Conservation (phyloP, 768 basidiomycete species). For the Leccinum subgranulosum region DNA sequence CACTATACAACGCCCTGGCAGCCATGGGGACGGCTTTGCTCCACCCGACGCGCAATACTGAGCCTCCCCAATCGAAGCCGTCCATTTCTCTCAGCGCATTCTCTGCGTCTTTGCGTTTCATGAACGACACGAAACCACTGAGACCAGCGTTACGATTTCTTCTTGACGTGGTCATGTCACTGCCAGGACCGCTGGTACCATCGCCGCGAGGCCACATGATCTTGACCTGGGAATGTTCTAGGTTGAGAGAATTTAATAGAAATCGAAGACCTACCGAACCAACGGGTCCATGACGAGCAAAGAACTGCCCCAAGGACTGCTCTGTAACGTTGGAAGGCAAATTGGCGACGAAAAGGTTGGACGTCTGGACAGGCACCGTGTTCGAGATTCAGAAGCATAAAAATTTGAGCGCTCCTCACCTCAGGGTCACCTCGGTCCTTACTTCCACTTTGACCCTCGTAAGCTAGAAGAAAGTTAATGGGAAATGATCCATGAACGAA, state of each 20-base stretch:
- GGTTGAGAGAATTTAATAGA: background rate
- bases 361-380: constrained; percentile 53
- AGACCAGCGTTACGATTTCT: constrained; percentile 72
- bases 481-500: background rate
- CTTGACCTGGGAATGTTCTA: constrained; percentile 61
- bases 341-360: constrained; percentile 95
- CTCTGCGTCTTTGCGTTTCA: constrained; percentile 92
- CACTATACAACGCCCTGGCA: constrained; percentile 77
- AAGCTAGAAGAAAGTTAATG: constrained; percentile 44
- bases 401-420: constrained; percentile 39
- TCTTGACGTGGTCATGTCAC: constrained; percentile 72
- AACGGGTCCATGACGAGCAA: constrained; percentile 89
- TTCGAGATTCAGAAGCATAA: background rate
- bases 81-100: constrained; percentile 85
- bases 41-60: constrained; percentile 86
- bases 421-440: constrained; percentile 87
- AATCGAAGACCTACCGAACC: constrained; percentile 61
- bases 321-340: constrained; percentile 86
- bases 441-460: constrained; percentile 88
- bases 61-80: constrained; percentile 94
- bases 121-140: constrained; percentile 96
- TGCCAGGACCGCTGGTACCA: constrained; percentile 59
- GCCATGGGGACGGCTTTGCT: constrained; percentile 94
- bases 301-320: constrained; percentile 81
- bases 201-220: constrained; percentile 99